These are phyloP conservation scores for Triglochin maritima DNA, from an alignment of 106 monocot genomes.

Conservation along the genomic window DNA sequence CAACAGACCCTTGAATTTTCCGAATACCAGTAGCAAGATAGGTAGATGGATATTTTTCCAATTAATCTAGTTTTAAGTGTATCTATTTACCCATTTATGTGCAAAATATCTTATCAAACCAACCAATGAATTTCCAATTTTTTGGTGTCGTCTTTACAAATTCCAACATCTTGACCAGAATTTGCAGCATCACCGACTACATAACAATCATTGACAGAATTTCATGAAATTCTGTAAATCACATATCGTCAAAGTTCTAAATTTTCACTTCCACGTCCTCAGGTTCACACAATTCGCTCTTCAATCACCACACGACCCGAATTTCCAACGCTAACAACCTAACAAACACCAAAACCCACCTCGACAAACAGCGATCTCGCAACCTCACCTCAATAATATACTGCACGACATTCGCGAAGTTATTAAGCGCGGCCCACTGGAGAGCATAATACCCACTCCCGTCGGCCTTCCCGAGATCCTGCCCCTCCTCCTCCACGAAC, in stretches of 20 bases:
- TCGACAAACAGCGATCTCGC: background rate
- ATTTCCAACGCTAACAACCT: background rate
- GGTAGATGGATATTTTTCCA: no score
- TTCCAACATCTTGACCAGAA: no score
- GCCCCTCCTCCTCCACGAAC: conserved; percentile 63
- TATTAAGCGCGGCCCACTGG: conserved; percentile 87
- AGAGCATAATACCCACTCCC: conserved; percentile 71
- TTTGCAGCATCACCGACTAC: no score
- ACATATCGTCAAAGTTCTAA: no score
- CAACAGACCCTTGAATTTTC: conserved; percentile 6
- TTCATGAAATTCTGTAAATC: no score
- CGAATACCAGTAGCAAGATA: no score
- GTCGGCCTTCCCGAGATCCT: conserved; percentile 43
- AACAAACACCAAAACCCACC: background rate
- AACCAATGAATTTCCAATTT: no score
- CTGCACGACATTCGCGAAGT: conserved; percentile 42
- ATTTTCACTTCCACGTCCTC: background rate
- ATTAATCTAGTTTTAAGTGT: no score
- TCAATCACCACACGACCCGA: background rate
- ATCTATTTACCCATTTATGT: no score
- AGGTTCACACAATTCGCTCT: background rate
- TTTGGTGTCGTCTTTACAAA: no score
- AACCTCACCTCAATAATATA: conserved; percentile 58
- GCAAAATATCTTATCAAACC: no score
- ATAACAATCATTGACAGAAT: no score